Conservation (phyloP, 2,329 filamentous ascomycete genomes). For the Fusarium sp. region DNA sequence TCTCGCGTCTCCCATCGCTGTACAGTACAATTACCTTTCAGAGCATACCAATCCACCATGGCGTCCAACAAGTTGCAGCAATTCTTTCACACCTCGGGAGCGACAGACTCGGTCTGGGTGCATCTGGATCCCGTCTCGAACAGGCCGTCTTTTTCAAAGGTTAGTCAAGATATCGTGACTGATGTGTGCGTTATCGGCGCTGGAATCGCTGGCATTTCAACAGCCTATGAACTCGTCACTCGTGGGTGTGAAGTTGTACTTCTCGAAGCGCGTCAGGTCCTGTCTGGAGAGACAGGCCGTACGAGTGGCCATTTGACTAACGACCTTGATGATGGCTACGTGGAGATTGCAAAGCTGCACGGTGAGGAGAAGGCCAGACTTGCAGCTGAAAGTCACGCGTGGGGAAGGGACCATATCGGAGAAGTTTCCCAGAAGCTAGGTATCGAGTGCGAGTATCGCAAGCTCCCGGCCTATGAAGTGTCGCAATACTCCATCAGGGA, state of each 20-base stretch:
- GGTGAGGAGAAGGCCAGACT: conserved; percentile 61
- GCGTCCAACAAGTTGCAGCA: conserved; percentile 24
- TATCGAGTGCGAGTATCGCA: conserved; percentile 69
- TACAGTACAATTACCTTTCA: conserved; percentile 12
- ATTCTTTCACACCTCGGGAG: conserved; percentile 59
- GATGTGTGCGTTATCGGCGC: conserved; percentile 38
- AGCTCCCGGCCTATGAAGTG: conserved; percentile 62
- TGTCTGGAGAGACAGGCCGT: conserved; percentile 66
- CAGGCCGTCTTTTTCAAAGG: conserved; percentile 11
- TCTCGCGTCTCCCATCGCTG: conserved; percentile 16
- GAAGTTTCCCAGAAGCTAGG: conserved; percentile 62
- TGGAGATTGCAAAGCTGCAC: conserved; percentile 65
- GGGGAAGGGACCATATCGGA: conserved; percentile 65
- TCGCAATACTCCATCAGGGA: conserved; percentile 61
- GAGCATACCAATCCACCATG: conserved; percentile 29
- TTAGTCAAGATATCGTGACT: conserved; percentile 15
- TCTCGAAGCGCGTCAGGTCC: conserved; percentile 66
- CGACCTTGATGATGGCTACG: conserved; percentile 66
- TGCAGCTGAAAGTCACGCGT: conserved; percentile 67
- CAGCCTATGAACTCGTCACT: conserved; percentile 56
- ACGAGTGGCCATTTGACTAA: conserved; percentile 68
- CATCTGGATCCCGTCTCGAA: conserved; percentile 60
- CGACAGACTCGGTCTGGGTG: conserved; percentile 66
- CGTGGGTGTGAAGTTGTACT: conserved; percentile 64
- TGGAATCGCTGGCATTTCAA: conserved; percentile 37